Evolutionary conservation across 495 filamentous ascomycete species (phyloP).

Genomic region (Aspergillus haitiensis): DNA sequence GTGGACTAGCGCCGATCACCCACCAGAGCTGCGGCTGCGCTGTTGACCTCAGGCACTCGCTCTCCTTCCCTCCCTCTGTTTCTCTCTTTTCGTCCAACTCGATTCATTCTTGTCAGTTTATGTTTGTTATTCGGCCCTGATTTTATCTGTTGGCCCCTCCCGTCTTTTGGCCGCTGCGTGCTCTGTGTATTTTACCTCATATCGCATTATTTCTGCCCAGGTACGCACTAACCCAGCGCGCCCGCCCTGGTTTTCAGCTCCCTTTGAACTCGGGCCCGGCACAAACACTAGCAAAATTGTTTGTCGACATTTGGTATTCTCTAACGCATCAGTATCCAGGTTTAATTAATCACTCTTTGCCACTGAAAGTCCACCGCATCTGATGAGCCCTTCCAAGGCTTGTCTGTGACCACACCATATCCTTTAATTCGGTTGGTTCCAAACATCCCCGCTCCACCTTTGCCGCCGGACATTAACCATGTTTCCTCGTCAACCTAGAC

Average conservation of each 20-base stretch:
- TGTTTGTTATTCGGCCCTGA: slow-evolving; percentile 1
- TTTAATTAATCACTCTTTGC: slow-evolving; percentile 6
- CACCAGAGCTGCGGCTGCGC: slow-evolving; percentile 21
- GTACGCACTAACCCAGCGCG: neutral
- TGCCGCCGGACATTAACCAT: slow-evolving; percentile 18
- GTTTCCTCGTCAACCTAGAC: slow-evolving; percentile 20
- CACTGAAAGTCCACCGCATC: slow-evolving; percentile 9
- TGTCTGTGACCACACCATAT: slow-evolving; percentile 17
- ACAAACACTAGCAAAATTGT: neutral
- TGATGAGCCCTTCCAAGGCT: slow-evolving; percentile 12
- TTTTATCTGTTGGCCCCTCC: neutral
- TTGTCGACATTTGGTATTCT: neutral
- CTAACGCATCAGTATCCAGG: slow-evolving; percentile 7
- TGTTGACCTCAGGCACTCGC: slow-evolving; percentile 15
- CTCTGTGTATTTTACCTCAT: neutral
- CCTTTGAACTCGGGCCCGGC: neutral
- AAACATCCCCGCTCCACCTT: slow-evolving; percentile 20
- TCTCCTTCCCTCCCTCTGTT: slow-evolving; percentile 1
- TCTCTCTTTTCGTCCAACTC: slow-evolving; percentile 10
- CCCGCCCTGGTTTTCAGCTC: slow-evolving; percentile 10
- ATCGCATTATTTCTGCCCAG: slow-evolving; percentile 1
- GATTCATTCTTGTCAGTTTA: slow-evolving; percentile 12
- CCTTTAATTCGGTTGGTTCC: slow-evolving; percentile 23
- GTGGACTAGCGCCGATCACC: slow-evolving; percentile 43
- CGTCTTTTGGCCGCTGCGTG: slow-evolving; percentile 9